Evolutionary conservation across 371 early-diverging fungal genomes (phyloP), one percentile per base, ranked within the genome.

Genomic region (Fennellomyces sp.): DNA sequence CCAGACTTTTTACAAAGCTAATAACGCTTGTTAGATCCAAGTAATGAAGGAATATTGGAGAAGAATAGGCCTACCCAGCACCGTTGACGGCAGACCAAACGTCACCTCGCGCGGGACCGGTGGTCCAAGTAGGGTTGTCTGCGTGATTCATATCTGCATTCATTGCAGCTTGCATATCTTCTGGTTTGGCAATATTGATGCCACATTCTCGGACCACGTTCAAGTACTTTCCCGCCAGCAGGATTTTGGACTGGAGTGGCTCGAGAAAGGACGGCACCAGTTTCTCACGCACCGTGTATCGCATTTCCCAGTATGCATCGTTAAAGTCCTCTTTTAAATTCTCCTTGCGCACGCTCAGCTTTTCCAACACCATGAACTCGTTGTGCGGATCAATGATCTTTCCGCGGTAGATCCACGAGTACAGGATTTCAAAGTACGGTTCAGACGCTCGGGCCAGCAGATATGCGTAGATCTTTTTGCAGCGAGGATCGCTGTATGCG

Each of bases 201-300:
- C 91, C 91, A 66, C 95, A 96, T 59, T 92, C 95, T 4, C 91
- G 80, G 19, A 96, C 84, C 1, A 96, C 95, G 67, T 97, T 97
- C 58, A 96, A 74, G 63, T 95, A 97, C 69, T 96, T 96, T 28
- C 98, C 98, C 0, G 96, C 93, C 27, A 89, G 70, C 60, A 97
- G 68, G 33, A 97, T 90, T 72, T 94, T 94, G 15, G 81, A 79
- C 39, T 88, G 80, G 13, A 86, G 80, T 4, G 88, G 85, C 13
- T 83, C 85, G 23, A 98, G 70, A 52, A 94, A 95, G 0, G 75
- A 73, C 2, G 98, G 98, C 0, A 93, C 81, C 5, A 52, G 48
- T 19, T 66, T 66, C 17, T 81, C 86, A 4, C 90, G 81, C 5
- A 93, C 68, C 2, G 87, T 83, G 66, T 94, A 94, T 8, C 91